Base-by-base conservation (phyloP, 768 basidiomycete species). In the Phylloporus arenicola region DNA sequence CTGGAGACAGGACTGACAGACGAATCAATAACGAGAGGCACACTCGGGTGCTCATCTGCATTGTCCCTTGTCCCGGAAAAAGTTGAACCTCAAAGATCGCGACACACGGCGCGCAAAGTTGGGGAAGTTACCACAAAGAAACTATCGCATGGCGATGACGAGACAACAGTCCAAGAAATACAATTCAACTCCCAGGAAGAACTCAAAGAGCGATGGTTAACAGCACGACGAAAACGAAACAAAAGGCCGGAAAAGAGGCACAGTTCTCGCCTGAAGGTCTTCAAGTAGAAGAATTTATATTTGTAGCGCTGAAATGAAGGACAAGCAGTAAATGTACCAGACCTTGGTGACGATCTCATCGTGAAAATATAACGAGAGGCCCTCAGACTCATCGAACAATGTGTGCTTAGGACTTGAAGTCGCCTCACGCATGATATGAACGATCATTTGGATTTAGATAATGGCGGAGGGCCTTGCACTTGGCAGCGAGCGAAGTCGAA, bases 181-280 rank as follows among this genome's bases (percentile, higher is more conserved):
- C 44, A 8, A 39, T 16, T 50, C 47, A 7, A 20, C 25, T 51
- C 39, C 12, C 52, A 60, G 19, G 50, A 57, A 25, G 48, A 50
- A 19, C 44, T 54, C 46, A 30, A 38, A 17, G n/a, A 20, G 6
- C 41, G 16, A 20, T 60, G 59, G 59, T 7, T 46, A 20, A 37
- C 4, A 6, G 48, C 55, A 35, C 52, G 40, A 37, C 43, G 34
- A 40, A 39, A 22, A 16, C 48, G 35, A 47, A 3, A 19, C 9
- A 45, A 30, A 12, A 25, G 19, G 31, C 6, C 34, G 31, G 19
- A 54, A 47, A 45, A 25, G 50, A 31, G 10, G 6, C 12, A 25
- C 19, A 12, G 17, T 20, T 19, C 10, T 11, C 37, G 19, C 20
- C 37, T 20, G 37, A 20, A 12, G 17, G 37, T 17, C 35, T 8